Evolutionary conservation across 805 yeast genomes (phyloP).

Genomic region (Yarrowia keelungensis): DNA sequence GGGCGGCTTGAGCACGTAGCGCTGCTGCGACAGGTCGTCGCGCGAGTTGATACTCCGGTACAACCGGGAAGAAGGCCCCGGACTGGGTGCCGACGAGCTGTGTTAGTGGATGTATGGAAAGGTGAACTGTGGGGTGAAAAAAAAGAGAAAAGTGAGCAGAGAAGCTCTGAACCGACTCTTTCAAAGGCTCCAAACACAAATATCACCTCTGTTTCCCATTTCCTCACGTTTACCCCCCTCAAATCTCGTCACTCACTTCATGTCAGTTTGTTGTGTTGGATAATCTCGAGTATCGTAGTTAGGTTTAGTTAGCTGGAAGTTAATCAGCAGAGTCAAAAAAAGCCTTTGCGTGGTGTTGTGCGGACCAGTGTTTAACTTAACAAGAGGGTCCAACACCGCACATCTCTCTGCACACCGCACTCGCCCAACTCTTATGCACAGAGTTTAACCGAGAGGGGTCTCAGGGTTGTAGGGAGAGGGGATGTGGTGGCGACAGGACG

Average conservation of each 20-base stretch:
- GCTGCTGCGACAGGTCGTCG: slow-evolving; percentile 46
- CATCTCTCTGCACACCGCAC: too few relatives aligned
- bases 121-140: too few relatives aligned
- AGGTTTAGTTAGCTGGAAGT: slow-evolving; percentile 25
- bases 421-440: too few relatives aligned
- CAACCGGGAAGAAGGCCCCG: slow-evolving; percentile 34
- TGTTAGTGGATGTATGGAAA: not conserved
- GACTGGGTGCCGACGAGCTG: slow-evolving; percentile 38
- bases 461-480: not conserved
- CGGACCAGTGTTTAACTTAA: too few relatives aligned
- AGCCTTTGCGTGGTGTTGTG: too few relatives aligned
- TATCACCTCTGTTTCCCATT: not conserved
- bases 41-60: slow-evolving; percentile 40
- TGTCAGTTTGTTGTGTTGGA: slow-evolving; percentile 2
- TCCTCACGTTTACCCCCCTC: not conserved
- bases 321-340: slow-evolving; percentile 27
- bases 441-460: not conserved
- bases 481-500: not conserved
- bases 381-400: too few relatives aligned
- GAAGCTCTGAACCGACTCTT: too few relatives aligned
- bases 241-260: slow-evolving; percentile 15
- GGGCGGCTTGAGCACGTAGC: slow-evolving; percentile 51
- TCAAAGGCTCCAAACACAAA: not conserved
- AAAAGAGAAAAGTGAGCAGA: too few relatives aligned
- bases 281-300: slow-evolving; percentile 23